Evolutionary conservation across 2,329 filamentous ascomycete species (phyloP).

Genomic region (Aspergillus aculeatinus): DNA sequence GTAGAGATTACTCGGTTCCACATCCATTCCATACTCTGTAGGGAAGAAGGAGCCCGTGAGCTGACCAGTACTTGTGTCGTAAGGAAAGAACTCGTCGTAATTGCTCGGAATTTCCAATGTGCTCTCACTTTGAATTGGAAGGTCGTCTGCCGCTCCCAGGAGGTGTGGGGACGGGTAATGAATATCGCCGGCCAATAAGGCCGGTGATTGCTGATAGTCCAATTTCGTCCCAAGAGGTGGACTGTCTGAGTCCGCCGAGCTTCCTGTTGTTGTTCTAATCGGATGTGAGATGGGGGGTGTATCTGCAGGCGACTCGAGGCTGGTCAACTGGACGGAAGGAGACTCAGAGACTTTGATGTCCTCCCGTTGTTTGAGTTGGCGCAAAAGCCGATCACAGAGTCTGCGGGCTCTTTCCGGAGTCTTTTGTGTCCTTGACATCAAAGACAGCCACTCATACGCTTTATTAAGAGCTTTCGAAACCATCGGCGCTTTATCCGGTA

Average conservation of each 20-base stretch:
- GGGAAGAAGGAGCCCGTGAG: constrained; percentile 42
- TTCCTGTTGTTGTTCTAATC: background rate
- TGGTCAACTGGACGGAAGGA: background rate
- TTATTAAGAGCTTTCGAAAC: constrained; percentile 38
- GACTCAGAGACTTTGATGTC: constrained; percentile 29
- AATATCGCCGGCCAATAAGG: background rate
- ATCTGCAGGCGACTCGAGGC: background rate
- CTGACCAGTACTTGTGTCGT: constrained; percentile 37
- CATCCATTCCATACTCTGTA: background rate
- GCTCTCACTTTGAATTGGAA: constrained; percentile 30
- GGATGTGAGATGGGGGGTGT: background rate
- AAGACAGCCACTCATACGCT: constrained; percentile 35
- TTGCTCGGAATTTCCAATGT: constrained; percentile 8
- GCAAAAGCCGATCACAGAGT: constrained; percentile 38
- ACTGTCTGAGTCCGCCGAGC: background rate
- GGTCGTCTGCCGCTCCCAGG: constrained; percentile 26
- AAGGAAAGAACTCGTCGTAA: constrained; percentile 33
- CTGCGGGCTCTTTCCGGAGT: constrained; percentile 35
- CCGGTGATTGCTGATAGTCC: background rate
- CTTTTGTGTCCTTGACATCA: constrained; percentile 31
- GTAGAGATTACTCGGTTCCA: background rate
- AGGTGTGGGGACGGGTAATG: constrained; percentile 13
- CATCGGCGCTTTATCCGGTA: constrained; percentile 41
- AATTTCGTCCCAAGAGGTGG: background rate
- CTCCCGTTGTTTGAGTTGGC: constrained; percentile 34